Conservation (phyloP, 768 basidiomycete species). For the Tylopilus cervinicoccineus region DNA sequence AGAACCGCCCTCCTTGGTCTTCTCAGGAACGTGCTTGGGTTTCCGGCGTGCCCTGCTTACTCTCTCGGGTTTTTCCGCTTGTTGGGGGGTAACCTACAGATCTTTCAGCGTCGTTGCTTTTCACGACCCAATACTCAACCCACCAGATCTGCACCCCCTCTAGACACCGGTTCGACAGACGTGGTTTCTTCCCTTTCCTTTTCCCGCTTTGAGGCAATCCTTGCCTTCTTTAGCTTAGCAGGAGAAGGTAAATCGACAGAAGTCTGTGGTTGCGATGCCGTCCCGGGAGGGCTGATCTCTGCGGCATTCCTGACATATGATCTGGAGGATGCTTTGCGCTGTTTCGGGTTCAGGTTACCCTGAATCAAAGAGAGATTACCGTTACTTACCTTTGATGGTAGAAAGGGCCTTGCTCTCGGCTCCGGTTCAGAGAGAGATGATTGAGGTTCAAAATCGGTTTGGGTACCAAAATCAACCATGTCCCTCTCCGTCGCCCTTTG, state of each 20-base stretch:
- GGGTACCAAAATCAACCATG: constrained; percentile 23
- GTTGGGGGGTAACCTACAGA: constrained; percentile 11
- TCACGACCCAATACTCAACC: constrained; percentile 4
- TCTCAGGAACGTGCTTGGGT: constrained; percentile 14
- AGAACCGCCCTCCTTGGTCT: constrained; percentile 14
- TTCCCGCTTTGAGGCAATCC: constrained; percentile 26
- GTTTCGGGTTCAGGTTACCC: constrained; percentile 6
- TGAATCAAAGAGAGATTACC: neutral
- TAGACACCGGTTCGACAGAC: constrained; percentile 4
- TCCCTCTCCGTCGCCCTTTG: constrained; percentile 9
- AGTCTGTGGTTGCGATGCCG: constrained; percentile 11
- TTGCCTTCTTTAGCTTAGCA: constrained; percentile 30
- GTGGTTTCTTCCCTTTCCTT: constrained; percentile 21
- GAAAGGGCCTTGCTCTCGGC: constrained; percentile 12
- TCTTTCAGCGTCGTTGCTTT: constrained; percentile 2
- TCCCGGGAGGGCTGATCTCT: constrained; percentile 13
- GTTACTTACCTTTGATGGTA: constrained; percentile 19
- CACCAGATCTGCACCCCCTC: constrained; percentile 11
- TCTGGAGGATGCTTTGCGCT: constrained; percentile 30
- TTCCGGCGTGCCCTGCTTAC: constrained; percentile 24
- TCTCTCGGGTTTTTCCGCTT: constrained; percentile 13
- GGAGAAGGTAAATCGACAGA: constrained; percentile 20
- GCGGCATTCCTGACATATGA: constrained; percentile 13
- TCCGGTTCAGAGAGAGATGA: constrained; percentile 1
- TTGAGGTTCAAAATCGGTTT: constrained; percentile 26